A percentile compares a stretch with the other conserved stretches of the same genome.
phyloP scores from a whole-genome alignment of 768 basidiomycete species.

The Boletus tylopilopsis region DNA sequence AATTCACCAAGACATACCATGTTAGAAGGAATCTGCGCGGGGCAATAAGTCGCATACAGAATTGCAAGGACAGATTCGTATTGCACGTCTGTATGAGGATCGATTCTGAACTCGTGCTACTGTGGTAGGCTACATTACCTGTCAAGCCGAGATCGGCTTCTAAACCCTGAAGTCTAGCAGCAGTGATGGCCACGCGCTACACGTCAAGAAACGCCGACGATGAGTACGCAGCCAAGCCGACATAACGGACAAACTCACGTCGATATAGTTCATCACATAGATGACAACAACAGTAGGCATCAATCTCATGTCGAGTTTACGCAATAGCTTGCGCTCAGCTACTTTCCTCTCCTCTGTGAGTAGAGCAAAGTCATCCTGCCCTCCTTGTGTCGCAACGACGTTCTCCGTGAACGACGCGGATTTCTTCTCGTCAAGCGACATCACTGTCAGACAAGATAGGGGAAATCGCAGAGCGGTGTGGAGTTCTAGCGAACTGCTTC shows the following conservation, averaged over 20 bases:
- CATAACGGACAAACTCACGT: slow-evolving; percentile 7
- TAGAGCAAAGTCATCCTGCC: slow-evolving; percentile 8
- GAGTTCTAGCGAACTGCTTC: too few species aligned
- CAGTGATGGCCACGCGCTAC: slow-evolving; percentile 36
- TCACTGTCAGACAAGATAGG: not conserved
- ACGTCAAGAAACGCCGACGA: not conserved
- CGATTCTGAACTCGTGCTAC: not conserved
- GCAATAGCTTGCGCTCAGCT: slow-evolving; percentile 22
- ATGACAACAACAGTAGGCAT: slow-evolving; percentile 27
- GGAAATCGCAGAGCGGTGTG: too few species aligned
- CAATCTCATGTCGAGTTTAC: slow-evolving; percentile 28
- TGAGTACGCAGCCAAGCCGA: not conserved
- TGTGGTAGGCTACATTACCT: slow-evolving; percentile 15
- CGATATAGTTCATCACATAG: slow-evolving; percentile 26
- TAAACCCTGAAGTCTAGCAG: slow-evolving; percentile 39
- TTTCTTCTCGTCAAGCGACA: slow-evolving; percentile 9
- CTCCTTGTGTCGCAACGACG: not conserved
- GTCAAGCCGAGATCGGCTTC: slow-evolving; percentile 35
- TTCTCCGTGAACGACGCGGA: slow-evolving; percentile 8
- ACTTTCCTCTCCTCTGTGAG: slow-evolving; percentile 7
- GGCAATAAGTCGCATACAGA: slow-evolving; percentile 56
- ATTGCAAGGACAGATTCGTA: slow-evolving; percentile 51
- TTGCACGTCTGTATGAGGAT: slow-evolving; percentile 39
- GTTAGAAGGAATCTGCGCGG: slow-evolving; percentile 63
- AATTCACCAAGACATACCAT: slow-evolving; percentile 40